Evolutionary conservation across 768 basidiomycete genomes (phyloP).

Genomic region (Ramaria sp.): DNA sequence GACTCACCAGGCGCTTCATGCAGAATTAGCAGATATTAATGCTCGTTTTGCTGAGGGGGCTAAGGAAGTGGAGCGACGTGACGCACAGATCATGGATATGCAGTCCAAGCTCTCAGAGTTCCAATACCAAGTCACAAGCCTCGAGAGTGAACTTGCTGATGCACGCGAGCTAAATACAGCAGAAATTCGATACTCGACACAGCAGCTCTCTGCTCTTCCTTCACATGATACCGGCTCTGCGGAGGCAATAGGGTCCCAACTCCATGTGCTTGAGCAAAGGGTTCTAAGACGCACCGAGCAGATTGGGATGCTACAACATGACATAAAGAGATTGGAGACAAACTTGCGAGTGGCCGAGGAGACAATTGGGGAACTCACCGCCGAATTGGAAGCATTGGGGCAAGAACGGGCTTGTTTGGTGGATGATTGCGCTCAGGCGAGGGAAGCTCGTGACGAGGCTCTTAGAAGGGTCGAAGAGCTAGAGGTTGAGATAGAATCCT

Average conservation of each 20-base stretch:
- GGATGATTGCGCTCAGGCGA: constrained; percentile 71
- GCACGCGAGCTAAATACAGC: constrained; percentile 41
- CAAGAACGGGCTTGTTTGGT: constrained; percentile 73
- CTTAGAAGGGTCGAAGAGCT: constrained; percentile 41
- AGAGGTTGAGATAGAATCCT: constrained; percentile 49
- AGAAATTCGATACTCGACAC: constrained; percentile 47
- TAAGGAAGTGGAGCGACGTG: constrained; percentile 29
- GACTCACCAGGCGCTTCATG: constrained; percentile 13
- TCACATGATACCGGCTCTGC: constrained; percentile 35
- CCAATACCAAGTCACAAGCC: constrained; percentile 48
- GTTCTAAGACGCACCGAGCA: constrained; percentile 59
- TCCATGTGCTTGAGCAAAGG: constrained; percentile 57
- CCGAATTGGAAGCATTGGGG: constrained; percentile 53
- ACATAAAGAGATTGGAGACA: constrained; percentile 64
- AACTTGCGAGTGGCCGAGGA: constrained; percentile 70
- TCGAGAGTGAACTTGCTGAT: constrained; percentile 44
- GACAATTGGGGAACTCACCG: constrained; percentile 54
- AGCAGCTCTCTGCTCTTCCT: constrained; percentile 57
- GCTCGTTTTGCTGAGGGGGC: constrained; percentile 33
- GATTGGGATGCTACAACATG: constrained; percentile 70
- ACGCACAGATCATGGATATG: constrained; percentile 21
- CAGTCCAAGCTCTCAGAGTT: constrained; percentile 61
- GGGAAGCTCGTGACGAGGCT: constrained; percentile 62
- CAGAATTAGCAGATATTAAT: constrained; percentile 30
- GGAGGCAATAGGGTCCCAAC: constrained; percentile 46